Base-by-base conservation (phyloP, 2,329 filamentous ascomycete species). In the Dissoconium aciculare region DNA sequence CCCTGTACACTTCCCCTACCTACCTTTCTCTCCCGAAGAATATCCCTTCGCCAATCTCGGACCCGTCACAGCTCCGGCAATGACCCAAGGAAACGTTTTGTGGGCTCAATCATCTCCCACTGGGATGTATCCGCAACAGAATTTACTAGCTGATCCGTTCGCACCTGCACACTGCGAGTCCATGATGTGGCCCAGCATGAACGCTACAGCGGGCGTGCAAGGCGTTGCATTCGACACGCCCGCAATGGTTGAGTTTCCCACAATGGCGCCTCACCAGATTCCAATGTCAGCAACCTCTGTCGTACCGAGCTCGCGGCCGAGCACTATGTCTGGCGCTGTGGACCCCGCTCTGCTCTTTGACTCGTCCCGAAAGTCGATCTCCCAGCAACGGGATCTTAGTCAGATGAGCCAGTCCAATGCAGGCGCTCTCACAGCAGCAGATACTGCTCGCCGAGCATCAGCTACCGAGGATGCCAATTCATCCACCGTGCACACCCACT, bases 11-110 rank as follows among this genome's bases (percentile, higher is more conserved):
- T 69, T 67, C 43, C 56, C 60, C 4, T 62, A 60, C 34, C 49
- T 72, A 15, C 68, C 69, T 31, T 68, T 69, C 38, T 71, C 69
- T 3, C 68, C 68, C 4, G 66, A 71, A 35, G 54, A 70, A 35
- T 66, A 71, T 39, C 63, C 65, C 25, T 60, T 67, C 37, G 55
- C 56, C 14, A 59, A 62, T 23, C 49, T 62, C n/a, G 66, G 63
- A 14, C 61, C 67, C 6, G 59, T 64, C 29, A 63, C 66, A 6
- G 69, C 67, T n/a, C 68, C 69, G 15, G 60, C 64, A 28, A 64
- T 67, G 38, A 8, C 19, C 8, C 68, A 72, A 31, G 56, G 65
- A 23, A 57, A 60, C 30, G 48, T 68, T 12, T 61, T 67, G 34
- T 52, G 47, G 47, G 43, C 41, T n/a, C 44, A 46, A 25, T 43